Percentiles rank a stretch among this genome's conserved stretches.
Evolutionary conservation across 306 rosid genomes (phyloP).

Genomic region (Lathyrus oleraceus): DNA sequence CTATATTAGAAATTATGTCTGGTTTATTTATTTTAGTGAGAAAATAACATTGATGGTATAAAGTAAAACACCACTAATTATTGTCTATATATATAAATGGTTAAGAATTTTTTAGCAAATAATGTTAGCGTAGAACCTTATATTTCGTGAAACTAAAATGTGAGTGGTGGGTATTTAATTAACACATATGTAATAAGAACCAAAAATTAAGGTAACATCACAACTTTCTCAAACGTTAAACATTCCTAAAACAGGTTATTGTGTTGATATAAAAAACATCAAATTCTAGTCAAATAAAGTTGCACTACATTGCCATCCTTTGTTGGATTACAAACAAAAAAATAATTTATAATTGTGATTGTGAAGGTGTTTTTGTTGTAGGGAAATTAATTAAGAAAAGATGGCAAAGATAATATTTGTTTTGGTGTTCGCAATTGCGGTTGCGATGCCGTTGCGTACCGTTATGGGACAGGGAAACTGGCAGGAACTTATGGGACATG

Average conservation of each 20-base stretch:
- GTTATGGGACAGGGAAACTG: conserved; percentile 27
- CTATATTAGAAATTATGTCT: background rate
- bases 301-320: conserved; percentile 33
- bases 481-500: conserved; percentile 5
- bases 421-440: conserved; percentile 30
- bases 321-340: conserved; percentile 9
- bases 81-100: conserved; percentile 15
- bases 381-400: background rate
- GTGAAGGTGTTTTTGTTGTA: conserved; percentile 1
- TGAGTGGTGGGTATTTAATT: background rate
- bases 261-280: conserved; percentile 15
- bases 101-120: background rate
- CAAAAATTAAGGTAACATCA: background rate
- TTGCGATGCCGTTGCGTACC: conserved; percentile 24
- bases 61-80: background rate
- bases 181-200: conserved; percentile 13
- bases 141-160: conserved; percentile 15
- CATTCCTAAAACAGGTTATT: background rate
- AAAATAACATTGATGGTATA: conserved; percentile 17
- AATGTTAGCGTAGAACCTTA: background rate
- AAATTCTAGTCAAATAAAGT: background rate
- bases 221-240: background rate
- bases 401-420: conserved; percentile 38
- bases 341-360: background rate
- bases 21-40: background rate